These are phyloP conservation scores for Kingdonia uniflora DNA, from an alignment of 164 flowering plant genomes.

Conservation along the genomic window DNA sequence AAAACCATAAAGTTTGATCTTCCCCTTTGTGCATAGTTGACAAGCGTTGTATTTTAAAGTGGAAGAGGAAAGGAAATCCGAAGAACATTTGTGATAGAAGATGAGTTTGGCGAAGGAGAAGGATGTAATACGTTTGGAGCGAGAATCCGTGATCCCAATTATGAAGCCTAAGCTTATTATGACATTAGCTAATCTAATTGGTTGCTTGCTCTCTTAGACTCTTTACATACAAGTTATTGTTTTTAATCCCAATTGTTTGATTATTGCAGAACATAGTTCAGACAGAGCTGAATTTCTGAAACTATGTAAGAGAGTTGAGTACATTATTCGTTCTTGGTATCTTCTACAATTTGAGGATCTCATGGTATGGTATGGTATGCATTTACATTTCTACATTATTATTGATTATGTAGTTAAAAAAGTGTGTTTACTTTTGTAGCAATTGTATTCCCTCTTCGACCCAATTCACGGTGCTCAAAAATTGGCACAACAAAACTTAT, in stretches of 20 bases:
- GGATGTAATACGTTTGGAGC: slow-evolving; percentile 61
- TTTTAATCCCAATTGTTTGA: too few species aligned
- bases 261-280: slow-evolving; percentile 47
- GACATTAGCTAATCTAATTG: slow-evolving; percentile 78
- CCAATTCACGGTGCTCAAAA: slow-evolving; percentile 73
- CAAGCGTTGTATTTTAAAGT: too few species aligned
- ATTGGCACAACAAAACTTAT: slow-evolving; percentile 67
- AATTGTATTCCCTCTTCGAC: slow-evolving; percentile 82
- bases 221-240: too few species aligned
- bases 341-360: slow-evolving; percentile 88
- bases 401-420: not conserved
- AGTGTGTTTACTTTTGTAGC: slow-evolving; percentile 35
- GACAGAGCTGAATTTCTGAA: slow-evolving; percentile 77
- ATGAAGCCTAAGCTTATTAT: slow-evolving; percentile 64
- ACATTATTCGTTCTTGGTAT: slow-evolving; percentile 90
- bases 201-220: too few species aligned
- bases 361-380: slow-evolving; percentile 43
- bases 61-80: too few species aligned
- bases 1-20: too few species aligned
- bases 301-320: slow-evolving; percentile 91
- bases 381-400: not conserved
- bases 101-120: slow-evolving; percentile 18
- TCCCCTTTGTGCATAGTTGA: too few species aligned
- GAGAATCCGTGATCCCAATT: slow-evolving; percentile 70
- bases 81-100: too few species aligned